phyloP scores from a whole-genome alignment of 495 filamentous ascomycete species.

The Neurospora sp. region DNA sequence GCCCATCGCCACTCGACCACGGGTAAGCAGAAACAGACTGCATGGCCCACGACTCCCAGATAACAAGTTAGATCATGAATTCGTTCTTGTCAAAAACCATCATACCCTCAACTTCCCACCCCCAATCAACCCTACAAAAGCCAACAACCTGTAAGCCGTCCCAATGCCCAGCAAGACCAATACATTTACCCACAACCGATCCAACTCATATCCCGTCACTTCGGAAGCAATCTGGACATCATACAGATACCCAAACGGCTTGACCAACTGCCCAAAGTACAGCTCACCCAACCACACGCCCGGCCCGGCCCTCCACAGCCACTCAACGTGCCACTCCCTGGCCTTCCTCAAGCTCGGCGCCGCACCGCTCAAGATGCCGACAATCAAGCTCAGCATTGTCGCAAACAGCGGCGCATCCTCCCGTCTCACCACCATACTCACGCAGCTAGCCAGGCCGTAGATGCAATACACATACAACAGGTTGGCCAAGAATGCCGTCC shows the following conservation, averaged over 20 bases:
- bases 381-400: constrained; percentile 37
- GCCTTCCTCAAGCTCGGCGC: constrained; percentile 39
- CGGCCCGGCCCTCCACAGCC: constrained; percentile 44
- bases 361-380: constrained; percentile 40
- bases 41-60: background rate
- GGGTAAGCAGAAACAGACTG: no score
- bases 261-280: constrained; percentile 40
- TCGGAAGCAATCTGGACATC: constrained; percentile 27
- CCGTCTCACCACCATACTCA: constrained; percentile 36
- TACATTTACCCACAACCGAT: constrained; percentile 30
- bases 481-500: constrained; percentile 34
- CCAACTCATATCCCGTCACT: constrained; percentile 30
- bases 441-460: constrained; percentile 44
- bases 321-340: constrained; percentile 41
- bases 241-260: constrained; percentile 37
- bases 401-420: constrained; percentile 42
- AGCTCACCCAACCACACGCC: constrained; percentile 49
- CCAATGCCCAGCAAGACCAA: constrained; percentile 28
- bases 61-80: background rate
- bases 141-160: constrained; percentile 29
- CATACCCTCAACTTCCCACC: constrained; percentile 3
- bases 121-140: constrained; percentile 29
- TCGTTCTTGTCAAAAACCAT: background rate
- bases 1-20: no score
- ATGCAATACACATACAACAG: constrained; percentile 49